Conservation (phyloP, 345 rosid genomes). For the Melaleuca alternifolia region DNA sequence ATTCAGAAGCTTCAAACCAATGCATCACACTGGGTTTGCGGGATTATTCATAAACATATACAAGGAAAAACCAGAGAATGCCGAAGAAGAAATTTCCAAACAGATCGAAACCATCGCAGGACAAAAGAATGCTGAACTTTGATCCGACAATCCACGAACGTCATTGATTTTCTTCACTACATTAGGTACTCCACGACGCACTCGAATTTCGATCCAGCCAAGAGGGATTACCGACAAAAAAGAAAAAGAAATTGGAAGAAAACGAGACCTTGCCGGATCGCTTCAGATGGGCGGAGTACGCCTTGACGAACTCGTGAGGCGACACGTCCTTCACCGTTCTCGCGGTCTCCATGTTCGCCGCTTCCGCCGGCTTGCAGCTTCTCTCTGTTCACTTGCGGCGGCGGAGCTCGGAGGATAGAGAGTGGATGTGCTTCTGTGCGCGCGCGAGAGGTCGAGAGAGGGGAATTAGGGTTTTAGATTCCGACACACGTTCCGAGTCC, state of each 20-base stretch:
- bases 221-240: not conserved
- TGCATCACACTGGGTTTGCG: not conserved
- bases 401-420: not conserved
- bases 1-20: not conserved
- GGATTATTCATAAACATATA: not conserved
- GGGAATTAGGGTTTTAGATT: not conserved
- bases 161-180: not conserved
- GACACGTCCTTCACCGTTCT: constrained; percentile 40
- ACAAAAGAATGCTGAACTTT: not conserved
- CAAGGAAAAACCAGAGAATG: not conserved
- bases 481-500: not conserved
- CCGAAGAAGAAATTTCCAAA: not conserved
- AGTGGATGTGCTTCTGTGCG: not conserved
- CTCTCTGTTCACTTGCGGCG: not conserved
- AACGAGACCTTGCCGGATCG: constrained; percentile 40
- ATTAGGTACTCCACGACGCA: not conserved
- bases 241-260: not conserved
- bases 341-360: constrained; percentile 5
- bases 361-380: not conserved
- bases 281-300: constrained; percentile 41
- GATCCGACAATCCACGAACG: not conserved
- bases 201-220: not conserved
- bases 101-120: not conserved
- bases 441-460: accelerated
- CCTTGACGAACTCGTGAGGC: constrained; percentile 48